Conservation (phyloP, 306 rosid species). For the Trifolium subterraneum region DNA sequence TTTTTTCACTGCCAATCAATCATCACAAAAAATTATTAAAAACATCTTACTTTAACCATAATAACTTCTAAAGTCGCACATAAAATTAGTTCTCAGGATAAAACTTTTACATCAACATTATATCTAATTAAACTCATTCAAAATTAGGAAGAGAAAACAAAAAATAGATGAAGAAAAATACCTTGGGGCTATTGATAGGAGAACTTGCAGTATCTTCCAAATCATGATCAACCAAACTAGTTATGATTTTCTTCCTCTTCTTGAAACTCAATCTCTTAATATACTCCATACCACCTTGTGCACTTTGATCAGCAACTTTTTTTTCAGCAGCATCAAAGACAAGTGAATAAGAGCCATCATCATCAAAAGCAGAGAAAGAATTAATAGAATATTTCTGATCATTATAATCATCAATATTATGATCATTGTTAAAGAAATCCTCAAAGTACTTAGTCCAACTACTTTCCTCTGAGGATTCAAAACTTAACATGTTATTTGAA, state of each 20-base stretch:
- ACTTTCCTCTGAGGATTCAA: slow-evolving; percentile 68
- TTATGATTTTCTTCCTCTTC: slow-evolving; percentile 57
- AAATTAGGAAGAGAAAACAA: not conserved
- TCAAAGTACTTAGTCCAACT: slow-evolving; percentile 86
- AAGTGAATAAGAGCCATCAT: slow-evolving; percentile 33
- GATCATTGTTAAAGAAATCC: slow-evolving; percentile 53
- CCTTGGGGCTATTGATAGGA: slow-evolving; percentile 79
- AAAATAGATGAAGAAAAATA: not conserved
- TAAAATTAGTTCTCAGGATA: no score
- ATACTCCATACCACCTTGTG: slow-evolving; percentile 8
- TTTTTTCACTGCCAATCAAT: no score
- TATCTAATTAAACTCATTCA: no score
- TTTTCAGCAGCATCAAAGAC: slow-evolving; percentile 52
- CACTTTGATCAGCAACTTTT: slow-evolving; percentile 15
- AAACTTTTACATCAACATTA: no score
- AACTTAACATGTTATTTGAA: slow-evolving; percentile 33
- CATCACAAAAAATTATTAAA: no score
- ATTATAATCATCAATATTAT: not conserved
- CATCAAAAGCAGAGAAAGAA: slow-evolving; percentile 41
- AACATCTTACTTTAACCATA: no score
- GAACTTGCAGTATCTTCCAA: slow-evolving; percentile 95
- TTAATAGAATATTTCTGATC: slow-evolving; percentile 27
- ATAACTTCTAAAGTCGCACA: no score
- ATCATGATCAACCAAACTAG: slow-evolving; percentile 60
- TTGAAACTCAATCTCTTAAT: slow-evolving; percentile 45